These are phyloP conservation scores for Cystobasidium sp. DNA, from an alignment of 1,284 basidiomycete species.

Conservation along the genomic window DNA sequence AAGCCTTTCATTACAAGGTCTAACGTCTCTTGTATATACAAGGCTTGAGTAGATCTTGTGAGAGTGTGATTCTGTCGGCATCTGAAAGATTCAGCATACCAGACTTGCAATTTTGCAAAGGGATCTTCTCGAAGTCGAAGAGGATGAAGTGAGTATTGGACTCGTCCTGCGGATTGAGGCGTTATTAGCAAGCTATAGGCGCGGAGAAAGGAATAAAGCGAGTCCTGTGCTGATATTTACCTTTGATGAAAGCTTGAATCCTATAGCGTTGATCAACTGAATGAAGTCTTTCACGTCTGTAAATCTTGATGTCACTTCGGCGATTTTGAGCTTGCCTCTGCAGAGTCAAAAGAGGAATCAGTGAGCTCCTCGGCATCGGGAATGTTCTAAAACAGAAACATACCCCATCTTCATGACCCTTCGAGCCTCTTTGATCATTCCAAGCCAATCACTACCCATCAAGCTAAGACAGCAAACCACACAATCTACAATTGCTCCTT, in stretches of 20 bases:
- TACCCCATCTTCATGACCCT: conserved; percentile 79
- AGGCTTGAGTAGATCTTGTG: conserved; percentile 74
- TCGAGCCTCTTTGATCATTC: conserved; percentile 85
- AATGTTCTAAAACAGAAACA: conserved; percentile 52
- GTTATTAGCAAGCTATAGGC: no score
- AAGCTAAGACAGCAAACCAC: conserved; percentile 92
- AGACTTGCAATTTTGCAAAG: conserved; percentile 57
- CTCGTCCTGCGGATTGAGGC: conserved; percentile 62
- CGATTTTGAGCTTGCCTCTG: conserved; percentile 86
- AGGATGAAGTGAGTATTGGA: conserved; percentile 85
- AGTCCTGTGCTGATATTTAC: conserved; percentile 59
- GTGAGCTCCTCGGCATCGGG: neutral
- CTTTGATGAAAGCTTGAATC: conserved; percentile 77
- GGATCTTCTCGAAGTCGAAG: conserved; percentile 78
- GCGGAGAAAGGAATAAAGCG: neutral
- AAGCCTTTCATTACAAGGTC: neutral
- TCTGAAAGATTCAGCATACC: conserved; percentile 67
- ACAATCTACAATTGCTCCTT: conserved; percentile 74
- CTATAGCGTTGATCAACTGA: conserved; percentile 71
- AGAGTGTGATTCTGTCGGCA: conserved; percentile 64
- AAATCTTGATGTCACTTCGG: conserved; percentile 93
- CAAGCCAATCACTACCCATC: conserved; percentile 97
- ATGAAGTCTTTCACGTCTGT: conserved; percentile 75
- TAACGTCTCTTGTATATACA: conserved; percentile 84
- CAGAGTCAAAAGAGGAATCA: conserved; percentile 12